Evolutionary conservation across 2,329 filamentous ascomycete genomes (phyloP), one percentile per base, ranked within the genome.

Genomic region (Epichloe gansuensis): DNA sequence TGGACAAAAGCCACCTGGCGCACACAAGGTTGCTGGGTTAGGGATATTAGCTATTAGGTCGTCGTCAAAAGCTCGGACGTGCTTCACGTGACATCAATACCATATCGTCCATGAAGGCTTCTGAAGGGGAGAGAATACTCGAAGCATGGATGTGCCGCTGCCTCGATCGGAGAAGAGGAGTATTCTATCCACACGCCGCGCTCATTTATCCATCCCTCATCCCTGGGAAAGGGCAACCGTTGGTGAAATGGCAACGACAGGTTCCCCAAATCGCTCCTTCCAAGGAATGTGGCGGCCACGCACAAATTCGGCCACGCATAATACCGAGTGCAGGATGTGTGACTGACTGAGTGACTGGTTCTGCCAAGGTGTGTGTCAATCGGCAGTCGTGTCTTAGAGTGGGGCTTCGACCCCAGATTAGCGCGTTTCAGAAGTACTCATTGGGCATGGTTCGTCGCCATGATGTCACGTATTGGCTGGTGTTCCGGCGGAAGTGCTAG

Each of bases 381-480:
- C 54, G 50, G 52, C 42, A 48, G 28, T 46, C 52, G 47, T 48
- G 43, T 31, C 37, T 15, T 21, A 47, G 51, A 46, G 49, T 46
- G 55, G 57, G 50, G 46, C 54, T 21, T 8, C 2, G 7, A 44
- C 9, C 53, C 50, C 23, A 48, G 52, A 44, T 54, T 59, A 58
- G 58, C 54, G 57, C 51, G 58, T 60, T 60, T 60, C 58, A 60
- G 44, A 35, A 46, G 45, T 41, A 51, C 51, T 37, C 48, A 52
- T 55, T n/a, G 13, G 53, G 57, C 46, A 46, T 57, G 50, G 51
- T 37, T 46, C 46, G 31, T 35, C 43, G 39, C 34, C 45, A 21
- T 39, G 34, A 39, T 50, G 38, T 21, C 41, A 31, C 45, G 12
- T 56, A 37, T 23, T 17, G 50, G 5, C 39, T 50, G 44, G 49